A percentile compares a stretch with the other conserved stretches of the same genome.
phyloP scores from a whole-genome alignment of 2,329 filamentous ascomycete species.

The Chaetoscypha palmicola region DNA sequence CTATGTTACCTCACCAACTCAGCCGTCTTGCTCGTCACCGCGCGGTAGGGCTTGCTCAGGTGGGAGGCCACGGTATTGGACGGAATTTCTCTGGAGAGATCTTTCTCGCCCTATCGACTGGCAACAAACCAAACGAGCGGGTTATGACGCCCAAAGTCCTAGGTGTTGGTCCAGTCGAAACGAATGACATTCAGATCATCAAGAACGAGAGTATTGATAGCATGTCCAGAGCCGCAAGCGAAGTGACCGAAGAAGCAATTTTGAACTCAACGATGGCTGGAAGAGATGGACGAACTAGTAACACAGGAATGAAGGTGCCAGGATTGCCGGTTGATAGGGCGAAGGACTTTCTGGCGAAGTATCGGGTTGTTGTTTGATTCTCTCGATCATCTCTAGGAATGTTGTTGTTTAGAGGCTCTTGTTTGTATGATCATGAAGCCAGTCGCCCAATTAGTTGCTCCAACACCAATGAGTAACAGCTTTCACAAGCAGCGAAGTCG shows the following conservation, averaged over 20 bases:
- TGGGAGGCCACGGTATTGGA: slow-evolving; percentile 48
- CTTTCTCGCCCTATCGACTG: slow-evolving; percentile 61
- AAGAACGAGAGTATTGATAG: slow-evolving; percentile 55
- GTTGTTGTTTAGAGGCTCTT: neutral
- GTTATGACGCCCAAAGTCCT: slow-evolving; percentile 24
- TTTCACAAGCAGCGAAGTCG: no score
- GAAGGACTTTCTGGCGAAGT: slow-evolving; percentile 16
- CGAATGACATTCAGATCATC: slow-evolving; percentile 42
- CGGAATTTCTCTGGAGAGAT: slow-evolving; percentile 59
- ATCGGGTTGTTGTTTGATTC: slow-evolving; percentile 18
- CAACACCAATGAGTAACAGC: no score
- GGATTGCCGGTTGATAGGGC: slow-evolving; percentile 40
- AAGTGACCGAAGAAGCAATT: slow-evolving; percentile 59
- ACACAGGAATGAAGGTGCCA: slow-evolving; percentile 42
- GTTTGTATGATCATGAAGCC: neutral
- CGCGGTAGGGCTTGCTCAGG: slow-evolving; percentile 51
- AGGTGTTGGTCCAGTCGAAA: slow-evolving; percentile 28
- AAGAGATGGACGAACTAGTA: slow-evolving; percentile 52
- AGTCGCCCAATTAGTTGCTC: no score
- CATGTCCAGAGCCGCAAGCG: slow-evolving; percentile 54
- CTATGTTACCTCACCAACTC: slow-evolving; percentile 50
- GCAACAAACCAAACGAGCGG: slow-evolving; percentile 32
- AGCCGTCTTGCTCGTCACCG: slow-evolving; percentile 53
- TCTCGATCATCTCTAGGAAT: neutral
- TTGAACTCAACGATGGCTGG: slow-evolving; percentile 54